A percentile compares a stretch with the other conserved stretches of the same genome.
Conservation (phyloP, 2,329 filamentous ascomycete genomes). For the Atkinsonella hypoxylon region DNA sequence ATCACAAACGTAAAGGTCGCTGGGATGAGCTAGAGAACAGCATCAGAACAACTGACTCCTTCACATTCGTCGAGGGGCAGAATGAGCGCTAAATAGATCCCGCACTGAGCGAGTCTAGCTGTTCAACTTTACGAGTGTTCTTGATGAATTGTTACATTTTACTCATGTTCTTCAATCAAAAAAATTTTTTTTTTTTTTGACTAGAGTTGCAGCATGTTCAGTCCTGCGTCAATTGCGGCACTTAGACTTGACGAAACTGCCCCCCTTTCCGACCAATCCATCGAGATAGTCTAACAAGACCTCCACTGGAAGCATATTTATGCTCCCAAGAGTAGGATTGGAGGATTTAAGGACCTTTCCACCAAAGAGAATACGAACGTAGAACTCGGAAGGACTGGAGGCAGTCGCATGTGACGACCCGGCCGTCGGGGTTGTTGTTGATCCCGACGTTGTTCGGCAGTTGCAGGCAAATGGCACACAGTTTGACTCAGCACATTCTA, state of each 20-base stretch:
- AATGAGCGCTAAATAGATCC: no score
- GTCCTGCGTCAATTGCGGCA: slow-evolving; percentile 9
- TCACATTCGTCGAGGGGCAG: no score
- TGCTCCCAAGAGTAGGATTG: slow-evolving; percentile 51
- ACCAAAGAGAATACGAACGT: slow-evolving; percentile 58
- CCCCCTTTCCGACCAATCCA: slow-evolving; percentile 48
- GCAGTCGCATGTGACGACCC: not conserved
- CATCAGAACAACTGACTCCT: no score
- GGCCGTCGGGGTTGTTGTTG: slow-evolving; percentile 1
- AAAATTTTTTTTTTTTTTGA: no score
- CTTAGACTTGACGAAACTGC: slow-evolving; percentile 27
- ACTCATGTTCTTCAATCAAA: no score
- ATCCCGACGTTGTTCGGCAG: slow-evolving; percentile 8
- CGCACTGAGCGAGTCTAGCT: no score
- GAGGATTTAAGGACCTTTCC: slow-evolving; percentile 56
- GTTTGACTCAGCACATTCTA: slow-evolving; percentile 14
- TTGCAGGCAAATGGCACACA: slow-evolving; percentile 17
- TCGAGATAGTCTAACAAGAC: slow-evolving; percentile 59
- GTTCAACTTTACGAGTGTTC: no score
- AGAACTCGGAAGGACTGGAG: slow-evolving; percentile 24
- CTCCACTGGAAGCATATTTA: slow-evolving; percentile 61
- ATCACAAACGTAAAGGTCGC: slow-evolving; percentile 61
- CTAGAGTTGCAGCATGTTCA: no score
- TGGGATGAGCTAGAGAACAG: slow-evolving; percentile 57
- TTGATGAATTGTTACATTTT: no score